These are phyloP conservation scores for Lanzia echinophila DNA, from an alignment of 2,329 filamentous ascomycete genomes.

Conservation along the genomic window DNA sequence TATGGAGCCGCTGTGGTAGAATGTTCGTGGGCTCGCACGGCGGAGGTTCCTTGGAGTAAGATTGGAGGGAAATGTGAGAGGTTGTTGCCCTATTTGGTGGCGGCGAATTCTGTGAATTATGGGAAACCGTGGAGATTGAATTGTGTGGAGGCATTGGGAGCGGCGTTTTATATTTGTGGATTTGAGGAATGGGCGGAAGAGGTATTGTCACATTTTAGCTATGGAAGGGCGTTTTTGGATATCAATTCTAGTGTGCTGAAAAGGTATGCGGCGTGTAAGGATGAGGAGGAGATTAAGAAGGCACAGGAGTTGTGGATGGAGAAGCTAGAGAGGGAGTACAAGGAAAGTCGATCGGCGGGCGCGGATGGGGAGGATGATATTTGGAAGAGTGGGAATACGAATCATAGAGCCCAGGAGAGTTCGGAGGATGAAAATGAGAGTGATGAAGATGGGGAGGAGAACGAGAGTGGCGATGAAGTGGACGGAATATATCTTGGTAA, in stretches of 20 bases:
- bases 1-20: slow-evolving; percentile 94
- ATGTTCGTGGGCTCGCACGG: slow-evolving; percentile 89
- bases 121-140: slow-evolving; percentile 92
- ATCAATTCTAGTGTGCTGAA: slow-evolving; percentile 82
- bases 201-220: slow-evolving; percentile 77
- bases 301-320: slow-evolving; percentile 83
- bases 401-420: slow-evolving; percentile 50
- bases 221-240: slow-evolving; percentile 80
- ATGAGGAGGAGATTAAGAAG: slow-evolving; percentile 76
- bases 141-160: slow-evolving; percentile 90
- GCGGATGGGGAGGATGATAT: slow-evolving; percentile 61
- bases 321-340: slow-evolving; percentile 83
- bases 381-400: slow-evolving; percentile 89
- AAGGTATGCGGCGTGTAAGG: slow-evolving; percentile 75
- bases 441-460: slow-evolving; percentile 34
- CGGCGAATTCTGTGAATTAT: slow-evolving; percentile 96
- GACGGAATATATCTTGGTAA: slow-evolving; percentile 56
- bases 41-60: slow-evolving; percentile 82
- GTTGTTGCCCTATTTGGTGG: slow-evolving; percentile 87
- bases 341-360: slow-evolving; percentile 63
- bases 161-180: slow-evolving; percentile 88
- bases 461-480: slow-evolving; percentile 39
- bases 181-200: slow-evolving; percentile 85
- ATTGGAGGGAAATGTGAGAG: slow-evolving; percentile 93
- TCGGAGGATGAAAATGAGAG: slow-evolving; percentile 47